Evolutionary conservation across 2,329 filamentous ascomycete genomes (phyloP), one percentile per base, ranked within the genome.

Genomic region (Arthrinium puccinioides): DNA sequence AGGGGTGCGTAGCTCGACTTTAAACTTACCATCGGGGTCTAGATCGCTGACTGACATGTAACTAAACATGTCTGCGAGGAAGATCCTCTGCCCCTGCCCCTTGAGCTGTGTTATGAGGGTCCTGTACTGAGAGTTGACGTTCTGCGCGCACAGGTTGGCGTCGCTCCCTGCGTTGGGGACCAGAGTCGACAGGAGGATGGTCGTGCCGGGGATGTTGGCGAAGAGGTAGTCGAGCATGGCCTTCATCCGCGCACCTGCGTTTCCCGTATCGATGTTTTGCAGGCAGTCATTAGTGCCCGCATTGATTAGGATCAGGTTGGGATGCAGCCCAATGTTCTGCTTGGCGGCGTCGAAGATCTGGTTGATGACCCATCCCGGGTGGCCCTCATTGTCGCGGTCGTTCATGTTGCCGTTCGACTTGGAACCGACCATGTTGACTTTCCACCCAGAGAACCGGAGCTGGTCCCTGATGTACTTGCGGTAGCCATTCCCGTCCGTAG

Each of bases 401-500:
- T 24, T 20, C 38, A 40, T 40, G 24, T 10, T 37, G 18, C 38
- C 38, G 21, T 40, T 27, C 21, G 21, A 16, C 23, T 40, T 40
- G 10, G 38, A 40, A 9, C 38, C 38, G 13, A 40, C 38, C 38
- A 40, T 40, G n/a, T 40, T 33, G 15, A 40, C 38, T 16, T 32
- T 36, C 38, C 38, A 40, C 3, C 38, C 38, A 14, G 19, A 26
- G 28, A 28, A 25, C 5, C 20, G 19, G 13, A 40, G 32, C 19
- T 37, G 26, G 13, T 40, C 38, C 11, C 33, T 25, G 5, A 41
- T 21, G 24, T 21, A 24, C 18, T 38, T 34, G 8, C 39, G 39
- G 26, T 46, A 49, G 24, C 46, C 46, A 20, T 47, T 49, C 20
- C 41, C 39, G 21, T 33, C 26, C 5, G 20, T 28, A 6, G 37